Percentiles rank a stretch among this genome's conserved stretches.
Evolutionary conservation across 208 protist genomes (phyloP).

Genomic region (Acanthamoeba polyphaga): DNA sequence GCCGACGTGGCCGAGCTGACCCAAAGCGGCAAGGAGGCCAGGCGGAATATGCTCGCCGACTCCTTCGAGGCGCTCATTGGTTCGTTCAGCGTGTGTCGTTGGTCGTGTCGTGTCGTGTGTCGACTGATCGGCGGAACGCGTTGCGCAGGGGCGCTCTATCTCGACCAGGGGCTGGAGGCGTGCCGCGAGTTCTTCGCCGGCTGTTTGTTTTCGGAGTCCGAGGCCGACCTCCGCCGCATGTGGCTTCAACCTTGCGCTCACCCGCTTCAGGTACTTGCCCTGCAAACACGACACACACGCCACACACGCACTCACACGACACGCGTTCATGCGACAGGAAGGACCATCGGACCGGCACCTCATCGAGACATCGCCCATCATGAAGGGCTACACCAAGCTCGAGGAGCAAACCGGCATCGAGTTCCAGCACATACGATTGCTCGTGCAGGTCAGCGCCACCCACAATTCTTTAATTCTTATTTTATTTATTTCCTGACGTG

Average conservation of each 20-base stretch:
- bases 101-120: neutral
- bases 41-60: slow-evolving; percentile 50
- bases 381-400: neutral
- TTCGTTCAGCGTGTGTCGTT: neutral
- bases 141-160: neutral
- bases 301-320: neutral
- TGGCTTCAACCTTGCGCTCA: neutral
- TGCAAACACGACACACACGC: no score
- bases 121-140: neutral
- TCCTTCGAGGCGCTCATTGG: slow-evolving; percentile 27
- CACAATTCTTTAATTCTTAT: no score
- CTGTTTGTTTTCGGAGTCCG: neutral
- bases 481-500: neutral
- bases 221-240: slow-evolving; percentile 9
- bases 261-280: neutral
- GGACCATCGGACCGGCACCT: neutral
- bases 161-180: slow-evolving; percentile 34
- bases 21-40: neutral
- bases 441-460: neutral
- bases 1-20: neutral
- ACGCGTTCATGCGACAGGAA: neutral
- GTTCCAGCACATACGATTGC: slow-evolving; percentile 3
- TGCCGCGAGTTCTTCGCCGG: slow-evolving; percentile 3
- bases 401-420: neutral
- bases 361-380: neutral